Evolutionary conservation across 768 basidiomycete species (phyloP).

Genomic region (Boletus pseudopeckii): DNA sequence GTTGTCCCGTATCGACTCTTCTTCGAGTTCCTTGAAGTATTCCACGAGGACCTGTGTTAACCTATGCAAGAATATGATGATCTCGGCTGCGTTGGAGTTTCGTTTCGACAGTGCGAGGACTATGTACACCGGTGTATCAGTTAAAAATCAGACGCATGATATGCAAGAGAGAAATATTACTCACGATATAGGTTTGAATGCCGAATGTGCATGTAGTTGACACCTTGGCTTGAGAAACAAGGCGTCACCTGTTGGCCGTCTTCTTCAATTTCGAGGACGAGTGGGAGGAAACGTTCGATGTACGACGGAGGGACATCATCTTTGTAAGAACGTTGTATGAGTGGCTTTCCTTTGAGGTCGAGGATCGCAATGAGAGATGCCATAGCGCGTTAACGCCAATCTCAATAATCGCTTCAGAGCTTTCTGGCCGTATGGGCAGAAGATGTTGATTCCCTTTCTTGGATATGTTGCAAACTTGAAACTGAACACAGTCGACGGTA

Average conservation of each 20-base stretch:
- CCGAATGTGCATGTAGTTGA: constrained; percentile 98
- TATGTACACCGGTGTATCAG: constrained; percentile 28
- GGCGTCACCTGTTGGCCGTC: constrained; percentile 95
- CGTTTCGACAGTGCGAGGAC: constrained; percentile 95
- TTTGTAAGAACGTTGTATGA: constrained; percentile 94
- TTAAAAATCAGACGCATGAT: background rate
- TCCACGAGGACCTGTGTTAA: constrained; percentile 90
- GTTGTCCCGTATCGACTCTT: constrained; percentile 98
- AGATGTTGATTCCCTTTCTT: constrained; percentile 12
- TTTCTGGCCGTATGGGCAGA: background rate
- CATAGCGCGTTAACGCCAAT: constrained; percentile 31
- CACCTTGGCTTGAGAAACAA: constrained; percentile 90
- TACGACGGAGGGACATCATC: constrained; percentile 90
- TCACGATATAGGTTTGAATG: constrained; percentile 95
- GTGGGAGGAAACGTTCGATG: constrained; percentile 90
- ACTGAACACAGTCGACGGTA: no score
- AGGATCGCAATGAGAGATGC: constrained; percentile 85
- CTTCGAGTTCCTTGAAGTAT: constrained; percentile 99
- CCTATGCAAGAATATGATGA: constrained; percentile 94
- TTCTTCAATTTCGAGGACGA: constrained; percentile 94
- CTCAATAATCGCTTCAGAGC: background rate
- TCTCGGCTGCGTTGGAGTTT: constrained; percentile 93
- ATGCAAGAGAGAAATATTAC: constrained; percentile 28
- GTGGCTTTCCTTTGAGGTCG: constrained; percentile 96
- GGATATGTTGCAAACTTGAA: constrained; percentile 1